Base-by-base conservation (phyloP, 202 grass and related monocot species). In the Setaria viridis region DNA sequence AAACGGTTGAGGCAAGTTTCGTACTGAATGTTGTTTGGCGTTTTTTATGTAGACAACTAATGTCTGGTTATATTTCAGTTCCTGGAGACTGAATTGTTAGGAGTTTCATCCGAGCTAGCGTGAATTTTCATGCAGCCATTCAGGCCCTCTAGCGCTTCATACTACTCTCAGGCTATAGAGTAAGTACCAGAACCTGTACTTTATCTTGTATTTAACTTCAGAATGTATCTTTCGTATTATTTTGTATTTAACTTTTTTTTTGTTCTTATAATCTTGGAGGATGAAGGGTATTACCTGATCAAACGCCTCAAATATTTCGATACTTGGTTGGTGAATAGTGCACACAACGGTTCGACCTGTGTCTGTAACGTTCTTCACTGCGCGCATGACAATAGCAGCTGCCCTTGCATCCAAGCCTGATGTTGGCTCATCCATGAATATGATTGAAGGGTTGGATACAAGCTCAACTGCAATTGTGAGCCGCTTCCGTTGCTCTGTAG, bases 361-460 rank as follows among this genome's bases (percentile, higher is more conserved):
- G 20, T 92, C 77, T 49, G 91, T 77, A 54, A 95, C 77, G 12
- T 93, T 98, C 88, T 95, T 93, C 34, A 95, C 91, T 66, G 95
- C 91, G 89, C 93, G 89, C 93, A 93, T 98, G 78, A 90, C 95
- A 50, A 98, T 87, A 80, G 95, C 95, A 11, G 95, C 93, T 15
- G 95, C 95, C 74, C 93, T 85, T 67, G 93, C 95, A 77, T 98
- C 95, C 49, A 98, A 68, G 13, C 95, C 89, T 78, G 93, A 95
- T 69, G 95, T 95, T 54, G 95, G 95, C 49, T 97, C 95, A 85
- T 97, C 95, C 92, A 97, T 93, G 63, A 97, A 97, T 87, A 97
- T 90, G 16, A 94, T 86, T 49, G 90, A 97, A 64, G 95, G 95
- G 58, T 94, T 97, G 32, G 95, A 94, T 37, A 97, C 92, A 42